Evolutionary conservation across 257 asterid species (phyloP).

Genomic region (Striga asiatica): DNA sequence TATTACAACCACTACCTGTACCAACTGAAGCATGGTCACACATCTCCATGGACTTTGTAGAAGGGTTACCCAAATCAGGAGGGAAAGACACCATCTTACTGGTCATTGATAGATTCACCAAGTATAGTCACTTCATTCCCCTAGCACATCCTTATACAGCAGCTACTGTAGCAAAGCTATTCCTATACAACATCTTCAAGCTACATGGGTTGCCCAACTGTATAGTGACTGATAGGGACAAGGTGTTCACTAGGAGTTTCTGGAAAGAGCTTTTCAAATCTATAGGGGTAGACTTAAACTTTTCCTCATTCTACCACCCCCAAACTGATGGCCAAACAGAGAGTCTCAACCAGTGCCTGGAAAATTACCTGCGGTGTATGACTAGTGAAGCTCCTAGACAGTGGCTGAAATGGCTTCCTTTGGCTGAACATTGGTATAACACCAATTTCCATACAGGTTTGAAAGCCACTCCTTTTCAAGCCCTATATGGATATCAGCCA

Average conservation of each 20-base stretch:
- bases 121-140: not conserved
- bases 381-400: not conserved
- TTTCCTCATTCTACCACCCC: not conserved
- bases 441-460: not conserved
- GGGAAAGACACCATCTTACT: too few species aligned
- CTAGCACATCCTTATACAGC: not conserved
- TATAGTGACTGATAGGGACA: not conserved
- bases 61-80: too few species aligned
- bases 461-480: not conserved
- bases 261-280: not conserved
- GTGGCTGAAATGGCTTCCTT: not conserved
- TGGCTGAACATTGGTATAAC: not conserved
- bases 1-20: not conserved
- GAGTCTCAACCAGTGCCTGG: slow-evolving; percentile 4
- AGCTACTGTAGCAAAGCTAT: not conserved
- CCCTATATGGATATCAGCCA: not conserved
- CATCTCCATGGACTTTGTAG: not conserved
- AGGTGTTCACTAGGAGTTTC: not conserved
- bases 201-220: not conserved
- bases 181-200: not conserved
- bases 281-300: not conserved
- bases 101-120: too few species aligned
- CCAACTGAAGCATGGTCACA: not conserved
- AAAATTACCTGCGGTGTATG: not conserved
- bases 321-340: slow-evolving; percentile 6